A percentile compares a stretch with the other conserved stretches of the same genome.
These are phyloP conservation scores for Geotrichum bryndzae DNA, from an alignment of 1,139 yeast genomes.

Conservation along the genomic window DNA sequence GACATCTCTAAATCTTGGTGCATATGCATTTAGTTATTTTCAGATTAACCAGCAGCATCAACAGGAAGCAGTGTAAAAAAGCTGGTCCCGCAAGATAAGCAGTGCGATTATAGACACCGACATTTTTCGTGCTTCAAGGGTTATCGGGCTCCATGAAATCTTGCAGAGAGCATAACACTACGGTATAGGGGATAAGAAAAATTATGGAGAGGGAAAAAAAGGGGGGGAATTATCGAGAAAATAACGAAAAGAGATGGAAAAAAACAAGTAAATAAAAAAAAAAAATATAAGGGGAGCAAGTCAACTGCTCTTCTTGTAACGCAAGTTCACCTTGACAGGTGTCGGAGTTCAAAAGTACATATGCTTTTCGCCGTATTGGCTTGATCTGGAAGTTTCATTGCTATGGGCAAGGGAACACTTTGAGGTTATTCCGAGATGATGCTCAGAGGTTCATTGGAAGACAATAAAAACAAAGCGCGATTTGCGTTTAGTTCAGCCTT, in stretches of 20 bases:
- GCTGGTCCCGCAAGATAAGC: constrained; percentile 21
- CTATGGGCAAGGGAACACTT: too few relatives aligned
- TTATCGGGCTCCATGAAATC: too few relatives aligned
- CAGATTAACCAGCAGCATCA: neutral
- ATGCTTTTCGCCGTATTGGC: neutral
- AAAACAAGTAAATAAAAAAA: too few relatives aligned
- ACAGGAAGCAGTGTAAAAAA: neutral
- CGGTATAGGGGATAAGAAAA: neutral
- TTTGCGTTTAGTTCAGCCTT: too few relatives aligned
- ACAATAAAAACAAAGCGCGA: too few relatives aligned
- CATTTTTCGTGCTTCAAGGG: neutral
- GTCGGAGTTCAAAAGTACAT: neutral
- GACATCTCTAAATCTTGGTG: neutral
- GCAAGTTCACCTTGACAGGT: neutral
- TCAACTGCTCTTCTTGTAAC: too few relatives aligned
- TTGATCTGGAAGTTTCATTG: neutral
- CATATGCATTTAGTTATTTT: neutral
- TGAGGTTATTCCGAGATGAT: too few relatives aligned
- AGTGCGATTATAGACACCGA: neutral
- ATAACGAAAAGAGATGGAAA: too few relatives aligned
- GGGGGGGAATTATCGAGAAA: neutral
- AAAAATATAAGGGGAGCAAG: too few relatives aligned
- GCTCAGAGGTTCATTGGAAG: too few relatives aligned
- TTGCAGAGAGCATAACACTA: too few relatives aligned
- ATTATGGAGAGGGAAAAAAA: neutral